Evolutionary conservation across 352 stramenopile genomes (phyloP), one percentile per base, ranked within the genome.

Genomic region (Globisporangium paddicum): DNA sequence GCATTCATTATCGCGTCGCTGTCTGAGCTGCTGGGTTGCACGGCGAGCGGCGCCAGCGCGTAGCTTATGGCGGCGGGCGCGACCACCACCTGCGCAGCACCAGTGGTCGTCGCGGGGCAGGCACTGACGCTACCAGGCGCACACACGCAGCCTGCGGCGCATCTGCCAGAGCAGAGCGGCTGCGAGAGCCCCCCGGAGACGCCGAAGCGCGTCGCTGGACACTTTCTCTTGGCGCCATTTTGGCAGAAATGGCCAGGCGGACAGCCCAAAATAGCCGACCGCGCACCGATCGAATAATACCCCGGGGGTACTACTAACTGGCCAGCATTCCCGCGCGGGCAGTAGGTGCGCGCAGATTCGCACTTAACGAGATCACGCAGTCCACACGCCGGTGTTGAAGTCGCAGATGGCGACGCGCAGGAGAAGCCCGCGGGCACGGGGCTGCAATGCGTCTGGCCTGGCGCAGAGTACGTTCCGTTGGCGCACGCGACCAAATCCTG

Each of bases 391-490:
- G 21, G 7, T 37, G 50, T 21, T 25, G 46, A 38, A 11, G 46
- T 16, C 1, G 26, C 25, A 21, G 23, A 34, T 9, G 44, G 64
- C 14, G 60, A 58, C 0, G 59, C 25, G n/a, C 75, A 87, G 23
- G 75, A 82, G 38, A 77, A 74, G 10, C 77, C 77, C 23, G 64
- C 69, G 10, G 77, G 75, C 8, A 86, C 48, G 1, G 47, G 16
- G 45, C 62, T 78, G 40, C 77, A 87, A 9, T 34, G 67, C 38
- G 60, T 72, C 44, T 83, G 75, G 0, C 77, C 77, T 32, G 71
- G 51, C 28, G 84, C 82, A 1, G 77, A 83, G 41, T 79, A 84
- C 9, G 73, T 75, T 9, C 77, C 77, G 61, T 84, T 84, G 7
- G 57, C 56, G 38, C 77, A 88, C 25, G 65, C 7, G 30, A 73